Evolutionary conservation across 202 grass and related monocot genomes (phyloP).

Genomic region (Brachypodium distachyon): DNA sequence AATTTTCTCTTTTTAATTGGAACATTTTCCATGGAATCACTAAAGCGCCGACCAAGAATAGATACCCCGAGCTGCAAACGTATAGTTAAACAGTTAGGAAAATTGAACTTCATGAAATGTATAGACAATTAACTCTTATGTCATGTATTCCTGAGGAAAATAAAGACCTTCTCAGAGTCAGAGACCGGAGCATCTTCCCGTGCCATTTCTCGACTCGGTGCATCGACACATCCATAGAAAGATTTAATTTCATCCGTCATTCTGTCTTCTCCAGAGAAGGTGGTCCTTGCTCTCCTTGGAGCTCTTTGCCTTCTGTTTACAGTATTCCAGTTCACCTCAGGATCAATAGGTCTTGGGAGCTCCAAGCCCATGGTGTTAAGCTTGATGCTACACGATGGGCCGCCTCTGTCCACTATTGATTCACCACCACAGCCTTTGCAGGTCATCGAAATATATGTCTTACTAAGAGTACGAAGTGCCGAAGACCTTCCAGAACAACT

Average conservation of each 20-base stretch:
- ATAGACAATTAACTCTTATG: constrained; percentile 6
- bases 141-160: constrained; percentile 1
- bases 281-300: constrained; percentile 65
- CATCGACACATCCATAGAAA: constrained; percentile 39
- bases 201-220: constrained; percentile 25
- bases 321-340: constrained; percentile 66
- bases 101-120: constrained; percentile 5
- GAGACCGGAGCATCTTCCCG: constrained; percentile 47
- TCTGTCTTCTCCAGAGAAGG: constrained; percentile 42
- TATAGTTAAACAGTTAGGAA: constrained; percentile 17
- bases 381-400: constrained; percentile 46
- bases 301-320: constrained; percentile 52
- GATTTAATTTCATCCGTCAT: constrained; percentile 24
- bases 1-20: constrained; percentile 97
- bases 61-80: constrained; percentile 62
- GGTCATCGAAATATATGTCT: constrained; percentile 30
- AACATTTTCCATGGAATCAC: constrained; percentile 59
- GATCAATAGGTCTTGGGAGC: constrained; percentile 55
- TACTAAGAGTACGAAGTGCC: constrained; percentile 8
- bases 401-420: constrained; percentile 25
- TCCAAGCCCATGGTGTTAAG: constrained; percentile 47
- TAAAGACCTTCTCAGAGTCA: constrained; percentile 84
- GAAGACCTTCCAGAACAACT: constrained; percentile 29
- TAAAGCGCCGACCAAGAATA: constrained; percentile 81
- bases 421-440: constrained; percentile 45